Conservation (phyloP, 371 early-diverging fungal species). For the Basidiobolus meristosporus region DNA sequence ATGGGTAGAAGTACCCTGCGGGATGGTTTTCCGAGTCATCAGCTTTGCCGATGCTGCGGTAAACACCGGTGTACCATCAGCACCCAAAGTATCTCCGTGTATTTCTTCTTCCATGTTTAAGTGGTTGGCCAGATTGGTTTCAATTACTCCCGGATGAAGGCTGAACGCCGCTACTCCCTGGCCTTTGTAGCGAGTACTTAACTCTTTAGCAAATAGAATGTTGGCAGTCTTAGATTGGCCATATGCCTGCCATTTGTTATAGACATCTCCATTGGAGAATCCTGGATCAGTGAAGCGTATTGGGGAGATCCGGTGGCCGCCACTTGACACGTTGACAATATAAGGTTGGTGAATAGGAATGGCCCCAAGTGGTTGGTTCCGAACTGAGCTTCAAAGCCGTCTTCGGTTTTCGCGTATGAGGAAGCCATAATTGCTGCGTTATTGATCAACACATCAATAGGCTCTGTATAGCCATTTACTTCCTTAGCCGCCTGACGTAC, state of each 20-base stretch:
- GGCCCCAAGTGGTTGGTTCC: slow-evolving; percentile 60
- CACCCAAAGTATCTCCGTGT: too few relatives aligned
- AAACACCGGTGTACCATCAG: too few relatives aligned
- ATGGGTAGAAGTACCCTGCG: too few relatives aligned
- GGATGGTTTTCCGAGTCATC: too few relatives aligned
- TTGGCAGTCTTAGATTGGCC: slow-evolving; percentile 41
- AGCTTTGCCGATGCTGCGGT: too few relatives aligned
- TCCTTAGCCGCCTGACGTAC: too few relatives aligned
- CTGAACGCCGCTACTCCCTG: too few relatives aligned
- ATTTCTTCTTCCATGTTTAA: too few relatives aligned
- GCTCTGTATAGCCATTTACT: too few relatives aligned
- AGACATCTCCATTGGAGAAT: slow-evolving; percentile 8
- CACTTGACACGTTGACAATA: slow-evolving; percentile 4
- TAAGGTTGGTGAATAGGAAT: background rate
- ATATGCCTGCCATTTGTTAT: slow-evolving; percentile 15
- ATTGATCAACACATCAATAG: slow-evolving; percentile 1
- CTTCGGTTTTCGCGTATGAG: slow-evolving; percentile 32
- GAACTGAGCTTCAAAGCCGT: slow-evolving; percentile 57
- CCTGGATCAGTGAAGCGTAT: slow-evolving; percentile 12
- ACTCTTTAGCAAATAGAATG: slow-evolving; percentile 30
- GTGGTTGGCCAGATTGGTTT: too few relatives aligned
- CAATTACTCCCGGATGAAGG: too few relatives aligned
- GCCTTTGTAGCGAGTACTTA: too few relatives aligned
- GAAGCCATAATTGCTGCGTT: slow-evolving; percentile 6
- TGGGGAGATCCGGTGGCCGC: slow-evolving; percentile 6